Conservation (phyloP, 2,329 filamentous ascomycete species). For the Daldinia sp. region DNA sequence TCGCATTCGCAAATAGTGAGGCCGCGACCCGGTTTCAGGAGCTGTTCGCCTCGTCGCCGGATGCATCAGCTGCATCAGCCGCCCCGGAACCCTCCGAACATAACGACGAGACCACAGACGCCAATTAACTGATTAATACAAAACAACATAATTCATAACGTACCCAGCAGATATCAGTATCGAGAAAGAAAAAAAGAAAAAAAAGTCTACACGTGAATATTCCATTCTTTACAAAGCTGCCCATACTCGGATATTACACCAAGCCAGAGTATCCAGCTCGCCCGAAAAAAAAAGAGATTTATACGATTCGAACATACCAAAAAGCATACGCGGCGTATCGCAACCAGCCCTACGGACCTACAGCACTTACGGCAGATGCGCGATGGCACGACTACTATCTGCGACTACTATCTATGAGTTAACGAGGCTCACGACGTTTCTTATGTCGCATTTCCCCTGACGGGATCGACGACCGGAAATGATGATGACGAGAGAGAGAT, state of each 20-base stretch:
- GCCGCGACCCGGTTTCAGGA: conserved; percentile 53
- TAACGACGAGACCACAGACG: background rate
- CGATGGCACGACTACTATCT: background rate
- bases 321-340: background rate
- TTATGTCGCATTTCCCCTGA: conserved; percentile 3
- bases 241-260: background rate
- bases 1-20: conserved; percentile 53
- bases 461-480: conserved; percentile 22
- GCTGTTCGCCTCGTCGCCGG: conserved; percentile 48
- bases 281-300: background rate
- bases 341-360: conserved; percentile 4
- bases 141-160: background rate
- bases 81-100: conserved; percentile 14
- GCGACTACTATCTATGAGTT: conserved; percentile 15
- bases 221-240: background rate
- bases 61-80: conserved; percentile 36
- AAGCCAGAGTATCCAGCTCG: background rate
- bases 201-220: too few relatives aligned
- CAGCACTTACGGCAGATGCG: conserved; percentile 12
- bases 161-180: background rate
- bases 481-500: conserved; percentile 27
- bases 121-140: background rate
- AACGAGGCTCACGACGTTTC: conserved; percentile 22
- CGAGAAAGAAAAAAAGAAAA: background rate
- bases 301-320: background rate